Percentiles rank a stretch among this genome's conserved stretches.
phyloP scores from a whole-genome alignment of 2,329 filamentous ascomycete species.

The Xenoacremonium recifei region DNA sequence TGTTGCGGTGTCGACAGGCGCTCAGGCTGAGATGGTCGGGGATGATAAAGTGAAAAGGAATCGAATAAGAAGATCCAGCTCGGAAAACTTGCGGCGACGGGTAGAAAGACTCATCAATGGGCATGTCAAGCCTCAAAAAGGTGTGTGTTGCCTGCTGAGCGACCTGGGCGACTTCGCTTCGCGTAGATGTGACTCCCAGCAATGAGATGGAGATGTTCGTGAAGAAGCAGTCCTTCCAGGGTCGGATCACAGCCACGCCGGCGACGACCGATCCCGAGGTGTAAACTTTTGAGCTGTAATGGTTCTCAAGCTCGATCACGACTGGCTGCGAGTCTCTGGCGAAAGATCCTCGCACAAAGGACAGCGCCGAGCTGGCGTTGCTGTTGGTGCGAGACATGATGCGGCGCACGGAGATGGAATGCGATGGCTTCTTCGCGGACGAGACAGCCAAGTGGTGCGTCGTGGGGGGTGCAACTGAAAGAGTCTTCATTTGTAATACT shows the following conservation, averaged over 20 bases:
- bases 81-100: conserved; percentile 41
- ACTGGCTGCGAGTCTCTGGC: too few relatives aligned
- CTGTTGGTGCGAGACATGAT: too few relatives aligned
- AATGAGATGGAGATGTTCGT: conserved; percentile 43
- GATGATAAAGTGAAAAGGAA: conserved; percentile 51
- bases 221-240: conserved; percentile 39
- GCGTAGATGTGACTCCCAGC: conserved; percentile 40
- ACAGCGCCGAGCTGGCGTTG: too few relatives aligned
- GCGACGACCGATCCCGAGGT: conserved; percentile 40
- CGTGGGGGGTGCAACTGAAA: too few relatives aligned
- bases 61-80: conserved; percentile 34
- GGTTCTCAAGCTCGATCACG: conserved; percentile 36
- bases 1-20: conserved; percentile 43
- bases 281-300: conserved; percentile 46
- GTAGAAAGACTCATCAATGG: conserved; percentile 37
- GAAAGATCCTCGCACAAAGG: too few relatives aligned
- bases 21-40: conserved; percentile 45
- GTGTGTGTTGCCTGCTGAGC: conserved; percentile 40
- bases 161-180: conserved; percentile 37
- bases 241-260: conserved; percentile 40
- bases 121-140: conserved; percentile 46
- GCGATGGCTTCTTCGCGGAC: too few relatives aligned
- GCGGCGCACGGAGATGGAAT: too few relatives aligned
- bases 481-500: too few relatives aligned
- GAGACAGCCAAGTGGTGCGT: too few relatives aligned